phyloP scores from a whole-genome alignment of 805 yeast species.

The Starmera dryadoides region DNA sequence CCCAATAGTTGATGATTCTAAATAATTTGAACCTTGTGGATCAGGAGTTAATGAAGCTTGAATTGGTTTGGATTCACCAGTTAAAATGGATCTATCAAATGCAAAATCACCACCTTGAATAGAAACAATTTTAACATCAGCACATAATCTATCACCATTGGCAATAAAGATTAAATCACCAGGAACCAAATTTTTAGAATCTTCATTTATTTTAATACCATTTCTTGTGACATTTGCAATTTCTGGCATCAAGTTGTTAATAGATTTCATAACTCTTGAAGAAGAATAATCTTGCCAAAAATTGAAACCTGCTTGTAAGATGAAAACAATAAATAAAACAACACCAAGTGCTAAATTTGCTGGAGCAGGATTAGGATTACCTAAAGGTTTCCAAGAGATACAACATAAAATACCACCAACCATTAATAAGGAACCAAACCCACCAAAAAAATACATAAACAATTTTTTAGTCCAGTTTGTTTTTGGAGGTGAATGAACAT shows the following conservation, averaged over 20 bases:
- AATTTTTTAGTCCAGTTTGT: constrained; percentile 25
- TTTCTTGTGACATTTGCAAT: constrained; percentile 29
- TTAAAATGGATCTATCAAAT: constrained; percentile 39
- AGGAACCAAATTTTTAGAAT: constrained; percentile 32
- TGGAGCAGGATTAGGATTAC: constrained; percentile 34
- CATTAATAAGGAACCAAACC: constrained; percentile 37
- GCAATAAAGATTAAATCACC: constrained; percentile 35
- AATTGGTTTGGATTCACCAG: constrained; percentile 41
- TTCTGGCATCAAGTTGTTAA: constrained; percentile 34
- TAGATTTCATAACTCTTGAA: constrained; percentile 40
- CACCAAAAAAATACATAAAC: constrained; percentile 37
- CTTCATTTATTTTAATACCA: constrained; percentile 21
- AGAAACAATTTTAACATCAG: constrained; percentile 36
- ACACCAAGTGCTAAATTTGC: constrained; percentile 38
- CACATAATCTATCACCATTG: constrained; percentile 37
- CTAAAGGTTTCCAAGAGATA: constrained; percentile 40
- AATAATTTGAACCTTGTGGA: constrained; percentile 27
- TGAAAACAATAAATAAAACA: constrained; percentile 32
- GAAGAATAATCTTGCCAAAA: constrained; percentile 41
- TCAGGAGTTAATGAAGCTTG: constrained; percentile 24
- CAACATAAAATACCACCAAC: constrained; percentile 35
- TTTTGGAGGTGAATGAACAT: constrained; percentile 32
- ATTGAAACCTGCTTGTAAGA: constrained; percentile 36
- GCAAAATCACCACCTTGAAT: constrained; percentile 28
- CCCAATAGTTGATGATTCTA: constrained; percentile 36